Evolutionary conservation across 2,329 filamentous ascomycete genomes (phyloP).

Genomic region (Stemphylium beticola): DNA sequence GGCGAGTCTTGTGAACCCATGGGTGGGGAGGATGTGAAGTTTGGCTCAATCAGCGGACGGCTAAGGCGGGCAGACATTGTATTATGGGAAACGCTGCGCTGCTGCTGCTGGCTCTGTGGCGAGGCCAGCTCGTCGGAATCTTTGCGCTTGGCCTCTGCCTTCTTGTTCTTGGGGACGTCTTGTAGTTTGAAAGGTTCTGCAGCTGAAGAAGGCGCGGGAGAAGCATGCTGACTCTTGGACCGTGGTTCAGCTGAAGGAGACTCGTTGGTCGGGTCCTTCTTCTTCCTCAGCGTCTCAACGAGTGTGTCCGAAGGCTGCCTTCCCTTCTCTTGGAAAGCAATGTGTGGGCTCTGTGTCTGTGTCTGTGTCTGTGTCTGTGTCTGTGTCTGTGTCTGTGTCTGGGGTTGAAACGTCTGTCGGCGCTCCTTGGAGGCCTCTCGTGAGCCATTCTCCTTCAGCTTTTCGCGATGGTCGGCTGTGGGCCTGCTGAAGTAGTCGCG

Average conservation of each 20-base stretch:
- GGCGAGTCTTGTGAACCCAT: constrained; percentile 46
- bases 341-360: constrained; percentile 74
- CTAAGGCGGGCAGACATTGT: constrained; percentile 45
- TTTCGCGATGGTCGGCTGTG: constrained; percentile 49
- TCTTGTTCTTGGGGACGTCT: constrained; percentile 74
- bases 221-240: constrained; percentile 45
- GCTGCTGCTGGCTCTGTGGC: constrained; percentile 17
- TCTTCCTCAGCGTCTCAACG: constrained; percentile 60
- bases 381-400: constrained; percentile 56
- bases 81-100: constrained; percentile 49
- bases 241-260: constrained; percentile 58
- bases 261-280: constrained; percentile 44
- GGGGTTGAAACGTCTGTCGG: constrained; percentile 22
- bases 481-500: constrained; percentile 55
- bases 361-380: constrained; percentile 40
- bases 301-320: constrained; percentile 68
- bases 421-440: constrained; percentile 54
- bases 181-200: constrained; percentile 72
- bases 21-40: constrained; percentile 48
- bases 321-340: constrained; percentile 86
- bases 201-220: constrained; percentile 40
- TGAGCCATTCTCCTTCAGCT: constrained; percentile 51
- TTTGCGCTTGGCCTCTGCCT: constrained; percentile 54
- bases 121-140: constrained; percentile 53
- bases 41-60: constrained; percentile 42